Conservation (phyloP, 257 asterid genomes). For the Misopates orontium region DNA sequence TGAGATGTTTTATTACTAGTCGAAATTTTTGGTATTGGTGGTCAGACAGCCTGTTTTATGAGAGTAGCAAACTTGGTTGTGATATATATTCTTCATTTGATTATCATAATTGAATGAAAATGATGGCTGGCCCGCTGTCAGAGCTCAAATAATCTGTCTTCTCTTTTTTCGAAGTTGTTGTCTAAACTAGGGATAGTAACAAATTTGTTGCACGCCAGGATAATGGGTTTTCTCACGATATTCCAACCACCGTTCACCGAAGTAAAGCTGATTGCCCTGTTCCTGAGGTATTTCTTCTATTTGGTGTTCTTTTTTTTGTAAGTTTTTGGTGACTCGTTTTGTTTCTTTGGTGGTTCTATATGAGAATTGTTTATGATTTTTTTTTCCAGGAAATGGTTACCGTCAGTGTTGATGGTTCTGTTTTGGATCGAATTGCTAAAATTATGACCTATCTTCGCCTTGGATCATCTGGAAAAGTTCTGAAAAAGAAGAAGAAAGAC, state of each 20-base stretch:
- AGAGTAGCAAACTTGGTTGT: neutral
- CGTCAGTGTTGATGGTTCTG: slow-evolving; percentile 94
- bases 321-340: slow-evolving; percentile 8
- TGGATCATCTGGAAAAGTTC: slow-evolving; percentile 98
- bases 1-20: neutral
- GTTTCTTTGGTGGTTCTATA: slow-evolving; percentile 15
- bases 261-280: slow-evolving; percentile 99
- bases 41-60: slow-evolving; percentile 11
- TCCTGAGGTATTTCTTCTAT: slow-evolving; percentile 68
- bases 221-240: slow-evolving; percentile 79
- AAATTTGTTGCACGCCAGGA: slow-evolving; percentile 53
- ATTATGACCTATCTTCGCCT: slow-evolving; percentile 98
- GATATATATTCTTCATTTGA: neutral
- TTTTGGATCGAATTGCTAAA: slow-evolving; percentile 90
- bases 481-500: slow-evolving; percentile 96
- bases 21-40: slow-evolving; percentile 6
- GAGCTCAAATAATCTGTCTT: slow-evolving; percentile 26
- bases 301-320: slow-evolving; percentile 3
- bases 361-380: slow-evolving; percentile 15
- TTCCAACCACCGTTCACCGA: slow-evolving; percentile 95
- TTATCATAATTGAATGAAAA: too few species aligned
- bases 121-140: neutral
- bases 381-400: slow-evolving; percentile 90
- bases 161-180: slow-evolving; percentile 9
- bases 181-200: slow-evolving; percentile 12